These are phyloP conservation scores for Acacia pycnantha DNA, from an alignment of 331 rosid genomes.

Conservation along the genomic window DNA sequence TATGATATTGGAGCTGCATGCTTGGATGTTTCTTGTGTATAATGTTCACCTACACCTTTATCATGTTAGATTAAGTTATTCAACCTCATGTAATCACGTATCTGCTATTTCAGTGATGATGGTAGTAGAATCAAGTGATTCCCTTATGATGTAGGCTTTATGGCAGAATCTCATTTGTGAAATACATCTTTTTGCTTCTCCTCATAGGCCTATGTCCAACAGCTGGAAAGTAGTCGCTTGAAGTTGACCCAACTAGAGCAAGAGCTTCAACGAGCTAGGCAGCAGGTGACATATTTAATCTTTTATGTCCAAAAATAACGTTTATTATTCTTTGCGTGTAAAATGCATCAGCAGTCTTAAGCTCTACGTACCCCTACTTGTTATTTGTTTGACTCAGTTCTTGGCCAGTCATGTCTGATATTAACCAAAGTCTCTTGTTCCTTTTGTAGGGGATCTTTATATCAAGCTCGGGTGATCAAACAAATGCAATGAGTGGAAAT, in stretches of 20 bases:
- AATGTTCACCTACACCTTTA: background rate
- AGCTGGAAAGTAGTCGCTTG: conserved; percentile 96
- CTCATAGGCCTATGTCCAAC: conserved; percentile 95
- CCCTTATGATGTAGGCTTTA: conserved; percentile 11
- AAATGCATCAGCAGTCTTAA: background rate
- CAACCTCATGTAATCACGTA: background rate
- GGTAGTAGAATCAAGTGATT: conserved; percentile 11
- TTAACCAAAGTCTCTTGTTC: conserved; percentile 26
- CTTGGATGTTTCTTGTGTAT: background rate
- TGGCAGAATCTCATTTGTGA: conserved; percentile 16
- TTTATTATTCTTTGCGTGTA: background rate
- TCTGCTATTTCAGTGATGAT: background rate
- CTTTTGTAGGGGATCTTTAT: conserved; percentile 82
- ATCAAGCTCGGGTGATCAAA: conserved; percentile 88
- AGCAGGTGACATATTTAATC: conserved; percentile 64
- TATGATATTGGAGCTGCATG: background rate
- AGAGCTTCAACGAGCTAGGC: conserved; percentile 98
- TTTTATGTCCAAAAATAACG: background rate
- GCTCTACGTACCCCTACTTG: background rate
- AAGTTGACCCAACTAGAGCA: conserved; percentile 94
- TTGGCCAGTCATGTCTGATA: conserved; percentile 6
- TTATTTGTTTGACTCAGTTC: background rate
- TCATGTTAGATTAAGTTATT: background rate
- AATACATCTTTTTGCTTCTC: background rate
- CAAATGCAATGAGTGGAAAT: conserved; percentile 93